A percentile compares a stretch with the other conserved stretches of the same genome.
Conservation (phyloP, 768 basidiomycete genomes). For the Phylloporus sp. region DNA sequence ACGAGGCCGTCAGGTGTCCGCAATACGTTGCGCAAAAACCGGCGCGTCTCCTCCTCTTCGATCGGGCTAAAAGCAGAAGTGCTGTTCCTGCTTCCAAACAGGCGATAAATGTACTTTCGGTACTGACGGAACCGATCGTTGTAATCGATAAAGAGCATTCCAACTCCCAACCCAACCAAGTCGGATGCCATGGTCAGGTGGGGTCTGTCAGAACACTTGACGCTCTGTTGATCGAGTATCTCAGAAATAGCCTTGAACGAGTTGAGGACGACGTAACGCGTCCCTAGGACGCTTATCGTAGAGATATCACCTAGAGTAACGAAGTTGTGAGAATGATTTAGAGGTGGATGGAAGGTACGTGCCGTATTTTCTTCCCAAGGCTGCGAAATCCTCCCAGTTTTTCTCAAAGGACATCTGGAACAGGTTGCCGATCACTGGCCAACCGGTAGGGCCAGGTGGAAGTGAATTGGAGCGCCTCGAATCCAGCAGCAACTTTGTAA, state of each 20-base stretch:
- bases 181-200: constrained; percentile 16
- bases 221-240: constrained; percentile 48
- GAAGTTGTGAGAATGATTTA: not conserved
- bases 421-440: constrained; percentile 48
- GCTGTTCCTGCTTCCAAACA: constrained; percentile 11
- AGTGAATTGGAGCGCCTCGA: not conserved
- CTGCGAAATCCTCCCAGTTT: constrained; percentile 49
- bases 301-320: constrained; percentile 23
- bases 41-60: constrained; percentile 15
- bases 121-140: constrained; percentile 8
- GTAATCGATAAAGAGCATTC: constrained; percentile 5
- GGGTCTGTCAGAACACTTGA: constrained; percentile 42
- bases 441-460: constrained; percentile 22
- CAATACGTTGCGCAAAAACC: constrained; percentile 17
- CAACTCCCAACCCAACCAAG: constrained; percentile 13
- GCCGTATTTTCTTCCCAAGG: constrained; percentile 53
- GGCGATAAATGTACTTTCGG: constrained; percentile 10
- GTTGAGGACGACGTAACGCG: constrained; percentile 48
- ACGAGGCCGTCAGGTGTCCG: constrained; percentile 13
- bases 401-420: constrained; percentile 47
- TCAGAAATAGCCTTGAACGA: constrained; percentile 40
- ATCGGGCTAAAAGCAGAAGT: constrained; percentile 11
- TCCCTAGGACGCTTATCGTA: constrained; percentile 34
- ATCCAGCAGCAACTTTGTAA: not conserved
- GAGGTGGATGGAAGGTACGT: constrained; percentile 4